These are phyloP conservation scores for Ophiocordyceps camponoti-saundersi DNA, from an alignment of 2,329 filamentous ascomycete species.

Conservation along the genomic window DNA sequence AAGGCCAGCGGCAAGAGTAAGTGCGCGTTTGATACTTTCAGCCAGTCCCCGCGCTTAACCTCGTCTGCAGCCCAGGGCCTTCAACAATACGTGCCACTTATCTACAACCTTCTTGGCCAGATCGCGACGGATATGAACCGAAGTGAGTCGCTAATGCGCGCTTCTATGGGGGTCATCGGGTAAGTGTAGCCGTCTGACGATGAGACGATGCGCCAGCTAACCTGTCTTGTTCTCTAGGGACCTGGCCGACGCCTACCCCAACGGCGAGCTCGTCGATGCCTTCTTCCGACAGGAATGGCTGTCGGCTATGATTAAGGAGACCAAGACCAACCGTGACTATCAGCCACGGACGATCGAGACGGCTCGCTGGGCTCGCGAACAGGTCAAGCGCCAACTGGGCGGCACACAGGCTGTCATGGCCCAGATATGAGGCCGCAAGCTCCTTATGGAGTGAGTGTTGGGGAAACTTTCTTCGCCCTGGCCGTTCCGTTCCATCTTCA, in stretches of 20 bases:
- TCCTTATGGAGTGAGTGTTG: background rate
- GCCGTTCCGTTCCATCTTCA: background rate
- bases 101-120: slow-evolving; percentile 72
- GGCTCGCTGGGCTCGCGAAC: slow-evolving; percentile 91
- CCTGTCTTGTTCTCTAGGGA: slow-evolving; percentile 40
- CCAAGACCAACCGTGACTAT: slow-evolving; percentile 77
- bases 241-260: slow-evolving; percentile 82
- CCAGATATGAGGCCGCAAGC: slow-evolving; percentile 19
- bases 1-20: slow-evolving; percentile 63
- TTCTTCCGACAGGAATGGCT: slow-evolving; percentile 96
- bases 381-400: slow-evolving; percentile 79
- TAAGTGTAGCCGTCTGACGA: slow-evolving; percentile 28
- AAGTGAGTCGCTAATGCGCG: slow-evolving; percentile 79
- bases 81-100: slow-evolving; percentile 62
- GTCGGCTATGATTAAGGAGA: slow-evolving; percentile 78
- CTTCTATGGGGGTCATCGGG: slow-evolving; percentile 97
- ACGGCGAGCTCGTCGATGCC: slow-evolving; percentile 65
- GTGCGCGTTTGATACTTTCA: slow-evolving; percentile 11
- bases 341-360: slow-evolving; percentile 75
- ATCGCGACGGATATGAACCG: slow-evolving; percentile 73
- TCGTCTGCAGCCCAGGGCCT: slow-evolving; percentile 43
- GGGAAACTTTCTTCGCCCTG: background rate
- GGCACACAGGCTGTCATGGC: slow-evolving; percentile 33
- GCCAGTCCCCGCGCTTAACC: background rate
- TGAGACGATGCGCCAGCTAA: background rate